Base-by-base conservation (phyloP, 257 asterid species). In the Plantago major region DNA sequence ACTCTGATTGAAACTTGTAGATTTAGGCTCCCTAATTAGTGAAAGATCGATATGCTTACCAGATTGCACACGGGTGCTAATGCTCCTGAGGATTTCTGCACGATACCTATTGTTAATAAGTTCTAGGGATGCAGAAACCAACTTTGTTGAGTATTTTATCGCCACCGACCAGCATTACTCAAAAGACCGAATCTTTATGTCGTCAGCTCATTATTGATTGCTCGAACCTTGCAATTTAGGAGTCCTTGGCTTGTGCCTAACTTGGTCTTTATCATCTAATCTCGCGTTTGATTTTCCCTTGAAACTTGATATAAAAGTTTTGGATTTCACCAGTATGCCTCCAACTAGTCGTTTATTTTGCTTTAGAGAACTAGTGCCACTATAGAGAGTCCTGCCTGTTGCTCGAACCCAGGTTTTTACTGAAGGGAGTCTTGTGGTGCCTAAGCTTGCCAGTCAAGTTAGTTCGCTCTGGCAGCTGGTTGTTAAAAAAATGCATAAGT, bases 191-290 rank as follows among this genome's bases (percentile, higher is more conserved):
- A 49, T n/a, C 53, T 60, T 46, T 28, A 53, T 65, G 28, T 43
- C 9, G 16, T 59, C 19, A 40, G 17, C 30, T 66, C 63, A 15
- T 19, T 55, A 40, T 40, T 10, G 42, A 42, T 28, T 14, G 37
- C 43, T 55, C 18, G 42, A 28, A 66, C 62, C 43, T 47, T 52
- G 60, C n/a, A 58, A 64, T 19, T n/a, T 18, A 52, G 22, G 58
- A 11, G 9, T 56, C 9, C 37, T 19, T 18, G 40, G 40, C 40
- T 33, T 7, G 3, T 51, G 11, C 11, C 3, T 8, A 46, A 67
- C 28, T 63, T 6, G 50, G 46, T 10, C 19, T 40, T 6, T 42
- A 18, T 15, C 14, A n/a, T 14, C 38, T 30, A 19, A 18, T 17
- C 14, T 19, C 30, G 28, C 38, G n/a, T 57, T 57, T 46, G 50